phyloP scores from a whole-genome alignment of 2,329 filamentous ascomycete genomes.

The Aspergillus oerlinghausenensis region DNA sequence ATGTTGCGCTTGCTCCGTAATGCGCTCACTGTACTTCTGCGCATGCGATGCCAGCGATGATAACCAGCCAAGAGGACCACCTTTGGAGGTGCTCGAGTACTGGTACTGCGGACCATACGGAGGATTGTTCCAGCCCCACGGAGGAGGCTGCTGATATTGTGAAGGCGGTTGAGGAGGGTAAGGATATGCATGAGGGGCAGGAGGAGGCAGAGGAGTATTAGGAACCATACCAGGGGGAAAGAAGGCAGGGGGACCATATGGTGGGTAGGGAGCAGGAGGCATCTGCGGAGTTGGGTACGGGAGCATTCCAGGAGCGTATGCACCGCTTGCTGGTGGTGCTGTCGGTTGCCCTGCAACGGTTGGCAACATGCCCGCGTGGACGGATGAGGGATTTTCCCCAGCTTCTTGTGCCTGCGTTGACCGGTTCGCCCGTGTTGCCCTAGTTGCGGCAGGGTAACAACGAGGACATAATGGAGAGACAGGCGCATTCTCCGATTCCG shows the following conservation, averaged over 20 bases:
- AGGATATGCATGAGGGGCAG: slow-evolving; percentile 18
- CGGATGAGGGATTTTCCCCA: slow-evolving; percentile 3
- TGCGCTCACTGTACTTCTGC: slow-evolving; percentile 37
- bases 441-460: slow-evolving; percentile 38
- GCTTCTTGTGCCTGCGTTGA: slow-evolving; percentile 6
- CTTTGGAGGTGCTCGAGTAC: slow-evolving; percentile 18
- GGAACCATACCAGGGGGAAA: slow-evolving; percentile 4
- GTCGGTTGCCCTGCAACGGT: slow-evolving; percentile 6
- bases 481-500: slow-evolving; percentile 28
- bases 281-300: slow-evolving; percentile 12
- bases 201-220: slow-evolving; percentile 12
- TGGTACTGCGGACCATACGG: slow-evolving; percentile 20
- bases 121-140: slow-evolving; percentile 27
- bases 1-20: slow-evolving; percentile 32
- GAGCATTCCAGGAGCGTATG: slow-evolving; percentile 7
- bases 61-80: slow-evolving; percentile 30
- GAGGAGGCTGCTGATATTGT: slow-evolving; percentile 15
- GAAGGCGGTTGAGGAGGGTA: slow-evolving; percentile 17
- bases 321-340: slow-evolving; percentile 5
- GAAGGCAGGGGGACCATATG: slow-evolving; percentile 20
- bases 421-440: slow-evolving; percentile 20
- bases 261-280: slow-evolving; percentile 11
- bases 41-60: slow-evolving; percentile 33
- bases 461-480: slow-evolving; percentile 36
- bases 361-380: slow-evolving; percentile 3